Evolutionary conservation across 306 rosid species (phyloP).

Genomic region (Rosa chinensis): DNA sequence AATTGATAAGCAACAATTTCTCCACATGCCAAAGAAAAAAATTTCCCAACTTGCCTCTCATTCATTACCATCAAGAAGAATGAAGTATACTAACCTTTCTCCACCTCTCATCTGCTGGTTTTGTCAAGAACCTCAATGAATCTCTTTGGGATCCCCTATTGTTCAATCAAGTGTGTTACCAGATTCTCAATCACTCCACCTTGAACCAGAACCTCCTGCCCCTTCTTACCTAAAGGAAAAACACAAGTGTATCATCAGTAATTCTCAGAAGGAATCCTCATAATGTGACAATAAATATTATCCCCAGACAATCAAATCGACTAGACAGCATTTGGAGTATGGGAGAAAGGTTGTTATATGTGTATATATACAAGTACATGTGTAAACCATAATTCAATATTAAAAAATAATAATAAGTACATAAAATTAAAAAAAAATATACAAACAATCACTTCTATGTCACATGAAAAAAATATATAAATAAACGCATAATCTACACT

Average conservation of each 20-base stretch:
- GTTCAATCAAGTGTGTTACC: slow-evolving; percentile 79
- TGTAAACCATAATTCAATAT: too few relatives aligned
- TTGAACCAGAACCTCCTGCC: slow-evolving; percentile 82
- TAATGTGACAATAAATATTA: not conserved
- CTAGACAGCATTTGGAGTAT: not conserved
- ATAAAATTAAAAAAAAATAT: not conserved
- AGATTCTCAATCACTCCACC: slow-evolving; percentile 91
- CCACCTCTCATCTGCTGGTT: slow-evolving; percentile 55
- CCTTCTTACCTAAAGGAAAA: slow-evolving; percentile 69
- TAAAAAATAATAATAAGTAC: too few relatives aligned
- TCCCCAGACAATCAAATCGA: not conserved
- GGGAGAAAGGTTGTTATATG: not conserved
- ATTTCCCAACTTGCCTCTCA: not conserved
- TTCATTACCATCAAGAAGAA: not conserved
- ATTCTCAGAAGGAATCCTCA: not conserved
- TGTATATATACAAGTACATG: too few relatives aligned
- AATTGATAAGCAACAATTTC: not conserved
- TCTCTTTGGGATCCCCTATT: slow-evolving; percentile 88
- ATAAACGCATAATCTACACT: not conserved
- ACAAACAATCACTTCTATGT: too few relatives aligned
- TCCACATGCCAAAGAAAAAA: not conserved
- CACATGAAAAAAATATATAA: too few relatives aligned
- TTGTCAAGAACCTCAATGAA: slow-evolving; percentile 88
- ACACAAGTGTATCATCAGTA: too few relatives aligned
- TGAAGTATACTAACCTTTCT: not conserved